Conservation (phyloP, 768 basidiomycete species). For the Phanerochaete sordida region DNA sequence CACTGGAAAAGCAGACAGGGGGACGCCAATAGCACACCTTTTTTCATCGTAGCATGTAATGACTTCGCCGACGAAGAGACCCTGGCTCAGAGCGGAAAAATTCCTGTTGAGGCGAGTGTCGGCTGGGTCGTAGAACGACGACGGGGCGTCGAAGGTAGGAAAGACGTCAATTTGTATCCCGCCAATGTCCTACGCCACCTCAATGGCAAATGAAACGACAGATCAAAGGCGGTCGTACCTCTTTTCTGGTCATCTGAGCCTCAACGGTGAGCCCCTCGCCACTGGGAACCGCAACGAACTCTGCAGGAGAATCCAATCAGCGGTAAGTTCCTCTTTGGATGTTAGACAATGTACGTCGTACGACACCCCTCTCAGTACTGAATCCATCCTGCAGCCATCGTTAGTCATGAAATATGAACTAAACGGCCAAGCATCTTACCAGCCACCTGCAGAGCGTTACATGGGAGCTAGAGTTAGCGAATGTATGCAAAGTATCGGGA, state of each 20-base stretch:
- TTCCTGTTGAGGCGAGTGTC: too few relatives aligned
- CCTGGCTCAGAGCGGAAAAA: too few relatives aligned
- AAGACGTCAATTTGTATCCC: conserved; percentile 11
- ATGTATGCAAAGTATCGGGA: too few relatives aligned
- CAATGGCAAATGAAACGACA: background rate
- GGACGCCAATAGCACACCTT: too few relatives aligned
- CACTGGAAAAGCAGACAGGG: too few relatives aligned
- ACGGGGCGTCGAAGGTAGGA: background rate
- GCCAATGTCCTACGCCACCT: background rate
- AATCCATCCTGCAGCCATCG: conserved; percentile 20
- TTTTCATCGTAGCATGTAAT: too few relatives aligned
- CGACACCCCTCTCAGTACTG: conserved; percentile 20
- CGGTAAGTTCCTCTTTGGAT: too few relatives aligned
- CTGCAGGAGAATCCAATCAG: conserved; percentile 3
- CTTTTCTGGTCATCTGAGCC: conserved; percentile 21
- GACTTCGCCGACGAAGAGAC: too few relatives aligned
- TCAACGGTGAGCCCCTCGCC: conserved; percentile 23
- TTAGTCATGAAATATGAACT: background rate
- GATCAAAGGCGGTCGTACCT: conserved; percentile 6
- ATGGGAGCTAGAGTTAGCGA: conserved; percentile 4
- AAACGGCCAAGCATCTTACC: too few relatives aligned
- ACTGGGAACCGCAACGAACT: conserved; percentile 25
- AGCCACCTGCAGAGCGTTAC: background rate
- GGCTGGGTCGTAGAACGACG: too few relatives aligned
- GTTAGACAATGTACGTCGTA: conserved; percentile 25